phyloP scores from a whole-genome alignment of 352 stramenopile species.

The Phytophthora pseudosyringae region DNA sequence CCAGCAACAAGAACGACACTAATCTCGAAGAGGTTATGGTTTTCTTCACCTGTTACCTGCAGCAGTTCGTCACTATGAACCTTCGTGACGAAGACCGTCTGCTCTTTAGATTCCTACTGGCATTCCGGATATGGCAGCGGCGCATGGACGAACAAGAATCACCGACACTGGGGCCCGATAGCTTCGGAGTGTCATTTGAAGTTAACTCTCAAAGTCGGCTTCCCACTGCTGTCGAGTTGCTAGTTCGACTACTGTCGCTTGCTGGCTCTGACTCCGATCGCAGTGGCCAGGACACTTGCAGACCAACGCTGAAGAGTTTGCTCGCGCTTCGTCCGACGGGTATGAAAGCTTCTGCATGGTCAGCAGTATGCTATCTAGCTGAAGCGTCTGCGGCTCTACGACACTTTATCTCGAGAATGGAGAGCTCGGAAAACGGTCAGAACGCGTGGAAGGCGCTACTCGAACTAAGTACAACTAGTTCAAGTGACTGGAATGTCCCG shows the following conservation, averaged over 20 bases:
- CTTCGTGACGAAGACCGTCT: constrained; percentile 42
- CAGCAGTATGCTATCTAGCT: constrained; percentile 38
- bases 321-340: constrained; percentile 28
- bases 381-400: constrained; percentile 31
- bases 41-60: constrained; percentile 30
- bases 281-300: constrained; percentile 2
- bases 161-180: background rate
- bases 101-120: constrained; percentile 49
- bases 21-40: constrained; percentile 31
- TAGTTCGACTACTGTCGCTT: constrained; percentile 20
- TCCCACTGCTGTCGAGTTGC: constrained; percentile 7
- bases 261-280: constrained; percentile 3
- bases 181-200: background rate
- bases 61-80: constrained; percentile 29
- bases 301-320: constrained; percentile 25
- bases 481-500: constrained; percentile 13
- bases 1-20: constrained; percentile 20
- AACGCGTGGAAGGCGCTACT: constrained; percentile 33
- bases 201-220: background rate
- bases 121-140: constrained; percentile 42
- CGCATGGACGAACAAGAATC: constrained; percentile 17
- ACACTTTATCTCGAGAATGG: constrained; percentile 38
- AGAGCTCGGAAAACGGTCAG: constrained; percentile 12
- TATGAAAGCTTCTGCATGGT: constrained; percentile 31
- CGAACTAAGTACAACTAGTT: constrained; percentile 11